Percentiles rank a stretch among this genome's conserved stretches.
phyloP scores from a whole-genome alignment of 2,329 filamentous ascomycete species.

The Fragosphaeria purpurea region DNA sequence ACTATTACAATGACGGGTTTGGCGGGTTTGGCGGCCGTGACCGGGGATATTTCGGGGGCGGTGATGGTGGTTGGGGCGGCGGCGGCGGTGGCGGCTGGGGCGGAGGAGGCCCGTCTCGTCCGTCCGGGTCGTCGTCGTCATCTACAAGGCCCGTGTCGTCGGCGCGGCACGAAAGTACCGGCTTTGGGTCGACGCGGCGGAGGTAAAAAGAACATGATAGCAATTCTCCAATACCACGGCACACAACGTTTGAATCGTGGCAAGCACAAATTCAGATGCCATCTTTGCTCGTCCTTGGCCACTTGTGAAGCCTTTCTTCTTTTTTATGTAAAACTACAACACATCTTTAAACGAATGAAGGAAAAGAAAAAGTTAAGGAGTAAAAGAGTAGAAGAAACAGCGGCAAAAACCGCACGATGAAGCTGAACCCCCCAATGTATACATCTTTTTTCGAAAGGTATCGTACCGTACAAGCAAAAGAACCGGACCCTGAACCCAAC shows the following conservation, averaged over 20 bases:
- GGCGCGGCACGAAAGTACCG: constrained; percentile 56
- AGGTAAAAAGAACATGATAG: constrained; percentile 27
- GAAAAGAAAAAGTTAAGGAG: not conserved
- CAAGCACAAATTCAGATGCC: too few relatives aligned
- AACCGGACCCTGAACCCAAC: too few relatives aligned
- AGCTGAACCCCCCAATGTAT: not conserved
- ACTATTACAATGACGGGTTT: constrained; percentile 15
- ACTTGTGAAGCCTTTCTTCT: too few relatives aligned
- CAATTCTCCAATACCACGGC: not conserved
- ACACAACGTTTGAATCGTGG: not conserved
- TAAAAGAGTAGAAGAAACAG: not conserved
- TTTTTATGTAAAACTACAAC: too few relatives aligned
- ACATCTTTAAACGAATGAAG: not conserved
- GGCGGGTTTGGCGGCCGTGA: not conserved
- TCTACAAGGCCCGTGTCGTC: constrained; percentile 28
- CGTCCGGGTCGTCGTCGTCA: constrained; percentile 24
- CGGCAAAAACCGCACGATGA: not conserved
- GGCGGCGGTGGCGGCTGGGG: constrained; percentile 21
- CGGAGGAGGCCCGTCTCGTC: constrained; percentile 21
- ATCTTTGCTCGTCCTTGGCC: too few relatives aligned
- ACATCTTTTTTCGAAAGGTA: not conserved
- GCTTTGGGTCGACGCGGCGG: constrained; percentile 60
- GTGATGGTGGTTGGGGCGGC: constrained; percentile 17
- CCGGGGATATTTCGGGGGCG: constrained; percentile 1
- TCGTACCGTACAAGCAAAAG: not conserved